These are phyloP conservation scores for Zygoascus ofunaensis DNA, from an alignment of 805 yeast genomes.

Conservation along the genomic window DNA sequence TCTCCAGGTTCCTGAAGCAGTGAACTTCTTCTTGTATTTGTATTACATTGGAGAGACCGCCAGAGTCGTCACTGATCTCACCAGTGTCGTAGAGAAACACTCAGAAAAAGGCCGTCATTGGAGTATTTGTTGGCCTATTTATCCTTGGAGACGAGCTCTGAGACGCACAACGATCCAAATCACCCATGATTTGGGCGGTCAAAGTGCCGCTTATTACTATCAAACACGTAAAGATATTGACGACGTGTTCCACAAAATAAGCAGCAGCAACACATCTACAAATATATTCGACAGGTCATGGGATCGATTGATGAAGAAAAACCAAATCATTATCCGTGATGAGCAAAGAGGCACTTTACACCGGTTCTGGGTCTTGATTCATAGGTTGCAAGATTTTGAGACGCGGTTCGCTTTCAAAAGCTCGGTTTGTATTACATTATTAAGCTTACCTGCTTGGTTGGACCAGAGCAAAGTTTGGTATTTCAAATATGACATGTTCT, in stretches of 20 bases:
- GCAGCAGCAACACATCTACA: constrained; percentile 36
- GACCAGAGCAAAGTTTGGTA: constrained; percentile 36
- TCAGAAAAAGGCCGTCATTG: constrained; percentile 22
- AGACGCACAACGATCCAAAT: constrained; percentile 36
- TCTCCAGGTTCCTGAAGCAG: constrained; percentile 27
- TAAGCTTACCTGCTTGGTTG: constrained; percentile 39
- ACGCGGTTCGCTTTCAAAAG: constrained; percentile 38
- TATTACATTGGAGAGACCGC: constrained; percentile 37
- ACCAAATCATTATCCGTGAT: neutral
- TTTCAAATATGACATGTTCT: constrained; percentile 34
- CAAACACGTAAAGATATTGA: constrained; percentile 39
- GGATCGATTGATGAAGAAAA: neutral
- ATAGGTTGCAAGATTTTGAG: constrained; percentile 30
- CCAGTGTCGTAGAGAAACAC: constrained; percentile 5
- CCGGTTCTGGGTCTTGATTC: constrained; percentile 33
- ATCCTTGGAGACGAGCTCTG: constrained; percentile 35
- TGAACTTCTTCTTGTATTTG: constrained; percentile 33
- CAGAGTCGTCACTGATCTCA: constrained; percentile 23
- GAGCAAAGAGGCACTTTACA: constrained; percentile 15
- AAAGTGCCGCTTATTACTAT: constrained; percentile 34
- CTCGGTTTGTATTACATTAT: constrained; percentile 30
- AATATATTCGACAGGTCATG: constrained; percentile 7
- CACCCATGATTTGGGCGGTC: constrained; percentile 40
- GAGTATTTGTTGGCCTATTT: constrained; percentile 32
- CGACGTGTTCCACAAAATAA: constrained; percentile 37